phyloP scores from a whole-genome alignment of 306 rosid species.

The Rosa chinensis region DNA sequence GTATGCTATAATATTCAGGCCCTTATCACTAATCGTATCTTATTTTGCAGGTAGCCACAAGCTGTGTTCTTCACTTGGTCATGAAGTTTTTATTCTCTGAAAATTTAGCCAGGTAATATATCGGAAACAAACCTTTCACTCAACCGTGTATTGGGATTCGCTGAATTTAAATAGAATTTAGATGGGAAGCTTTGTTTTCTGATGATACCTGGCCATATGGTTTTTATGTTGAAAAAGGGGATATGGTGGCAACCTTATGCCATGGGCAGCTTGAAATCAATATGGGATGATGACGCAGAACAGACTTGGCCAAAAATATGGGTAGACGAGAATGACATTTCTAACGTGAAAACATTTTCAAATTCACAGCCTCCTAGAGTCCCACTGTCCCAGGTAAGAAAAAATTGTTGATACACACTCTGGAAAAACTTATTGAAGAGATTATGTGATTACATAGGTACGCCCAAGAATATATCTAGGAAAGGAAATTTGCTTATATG shows the following conservation, averaged over 20 bases:
- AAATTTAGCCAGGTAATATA: background rate
- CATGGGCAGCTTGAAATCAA: slow-evolving; percentile 36
- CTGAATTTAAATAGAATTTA: background rate
- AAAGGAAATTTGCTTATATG: background rate
- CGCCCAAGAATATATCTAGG: slow-evolving; percentile 2
- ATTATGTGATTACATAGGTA: background rate
- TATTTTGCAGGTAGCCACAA: background rate
- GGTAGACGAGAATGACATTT: slow-evolving; percentile 26
- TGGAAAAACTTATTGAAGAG: background rate
- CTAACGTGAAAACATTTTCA: slow-evolving; percentile 30
- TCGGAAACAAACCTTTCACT: background rate
- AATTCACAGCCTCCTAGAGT: slow-evolving; percentile 26
- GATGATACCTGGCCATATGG: slow-evolving; percentile 35
- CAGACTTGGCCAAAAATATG: slow-evolving; percentile 35
- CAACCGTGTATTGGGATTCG: background rate
- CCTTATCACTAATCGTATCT: background rate
- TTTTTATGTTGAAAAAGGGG: slow-evolving; percentile 29
- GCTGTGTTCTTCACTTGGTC: background rate
- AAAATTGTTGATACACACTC: background rate
- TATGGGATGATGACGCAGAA: slow-evolving; percentile 39
- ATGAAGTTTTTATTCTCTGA: background rate
- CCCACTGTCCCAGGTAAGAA: slow-evolving; percentile 7
- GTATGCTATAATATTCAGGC: background rate
- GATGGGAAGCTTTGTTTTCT: background rate
- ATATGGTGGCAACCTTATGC: slow-evolving; percentile 24